Percentiles rank a stretch among this genome's conserved stretches.
Evolutionary conservation across 345 rosid species (phyloP).

Genomic region (Salix dunnii): DNA sequence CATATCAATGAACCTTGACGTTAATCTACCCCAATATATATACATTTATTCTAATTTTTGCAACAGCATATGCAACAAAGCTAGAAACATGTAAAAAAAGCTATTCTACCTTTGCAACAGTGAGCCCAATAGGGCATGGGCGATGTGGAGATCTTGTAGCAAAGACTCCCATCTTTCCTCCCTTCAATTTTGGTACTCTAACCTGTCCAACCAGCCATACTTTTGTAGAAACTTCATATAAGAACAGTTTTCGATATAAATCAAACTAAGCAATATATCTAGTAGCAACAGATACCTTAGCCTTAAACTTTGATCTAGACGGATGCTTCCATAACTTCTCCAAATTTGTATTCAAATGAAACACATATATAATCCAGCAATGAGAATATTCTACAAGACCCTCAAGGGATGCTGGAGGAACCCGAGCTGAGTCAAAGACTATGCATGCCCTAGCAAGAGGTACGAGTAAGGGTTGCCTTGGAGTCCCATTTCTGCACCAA

Average conservation of each 20-base stretch:
- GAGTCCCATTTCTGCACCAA: conserved; percentile 74
- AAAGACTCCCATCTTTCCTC: conserved; percentile 76
- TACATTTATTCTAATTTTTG: neutral
- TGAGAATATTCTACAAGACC: conserved; percentile 86
- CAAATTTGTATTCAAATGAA: conserved; percentile 87
- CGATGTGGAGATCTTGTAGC: conserved; percentile 92
- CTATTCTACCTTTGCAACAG: conserved; percentile 74
- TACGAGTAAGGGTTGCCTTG: conserved; percentile 86
- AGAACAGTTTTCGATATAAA: conserved; percentile 15
- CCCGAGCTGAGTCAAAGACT: conserved; percentile 59
- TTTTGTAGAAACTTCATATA: conserved; percentile 24
- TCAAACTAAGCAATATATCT: neutral
- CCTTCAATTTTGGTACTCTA: conserved; percentile 90
- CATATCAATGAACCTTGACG: neutral
- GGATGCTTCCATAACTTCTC: conserved; percentile 92
- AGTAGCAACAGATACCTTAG: conserved; percentile 47
- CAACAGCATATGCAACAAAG: neutral
- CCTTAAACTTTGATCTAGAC: conserved; percentile 83
- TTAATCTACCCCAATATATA: neutral
- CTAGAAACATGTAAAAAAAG: neutral
- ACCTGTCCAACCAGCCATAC: conserved; percentile 48
- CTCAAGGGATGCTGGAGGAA: conserved; percentile 93
- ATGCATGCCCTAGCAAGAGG: conserved; percentile 81
- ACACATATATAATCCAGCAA: conserved; percentile 87
- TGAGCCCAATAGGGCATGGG: conserved; percentile 88